Conservation (phyloP, 2,329 filamentous ascomycete species). For the Nannizzia gypsea region DNA sequence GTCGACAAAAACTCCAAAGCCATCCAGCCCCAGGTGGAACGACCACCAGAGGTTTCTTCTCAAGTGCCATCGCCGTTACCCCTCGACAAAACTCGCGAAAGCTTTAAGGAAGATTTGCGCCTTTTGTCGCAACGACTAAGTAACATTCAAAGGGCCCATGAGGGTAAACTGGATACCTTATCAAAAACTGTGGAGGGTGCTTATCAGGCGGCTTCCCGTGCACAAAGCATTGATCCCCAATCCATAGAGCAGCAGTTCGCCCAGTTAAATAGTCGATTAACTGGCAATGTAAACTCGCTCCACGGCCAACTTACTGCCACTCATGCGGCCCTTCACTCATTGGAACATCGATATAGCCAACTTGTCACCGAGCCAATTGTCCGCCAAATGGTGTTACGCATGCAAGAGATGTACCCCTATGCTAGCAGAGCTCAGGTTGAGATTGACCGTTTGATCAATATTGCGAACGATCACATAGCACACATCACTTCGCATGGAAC, state of each 20-base stretch:
- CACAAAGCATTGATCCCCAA: neutral
- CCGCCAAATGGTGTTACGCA: conserved; percentile 23
- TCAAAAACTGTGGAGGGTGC: neutral
- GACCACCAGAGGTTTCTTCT: neutral
- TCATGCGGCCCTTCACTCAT: conserved; percentile 20
- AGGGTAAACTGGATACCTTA: neutral
- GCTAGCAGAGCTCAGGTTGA: conserved; percentile 18
- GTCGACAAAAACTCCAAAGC: neutral
- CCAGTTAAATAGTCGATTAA: neutral
- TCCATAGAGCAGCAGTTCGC: neutral
- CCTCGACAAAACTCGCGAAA: neutral
- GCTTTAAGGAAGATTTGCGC: neutral
- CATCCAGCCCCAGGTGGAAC: neutral
- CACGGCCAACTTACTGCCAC: neutral
- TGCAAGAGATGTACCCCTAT: conserved; percentile 29
- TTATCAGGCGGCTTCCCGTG: neutral
- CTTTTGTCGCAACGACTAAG: neutral
- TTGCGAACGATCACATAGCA: neutral
- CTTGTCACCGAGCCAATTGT: conserved; percentile 31
- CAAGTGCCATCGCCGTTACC: neutral
- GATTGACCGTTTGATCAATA: conserved; percentile 4
- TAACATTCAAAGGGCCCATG: neutral
- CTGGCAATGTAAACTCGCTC: neutral
- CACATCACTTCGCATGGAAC: neutral
- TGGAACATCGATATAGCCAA: conserved; percentile 42